Conservation (phyloP, 2,329 filamentous ascomycete genomes). For the Fusarium equiseti region DNA sequence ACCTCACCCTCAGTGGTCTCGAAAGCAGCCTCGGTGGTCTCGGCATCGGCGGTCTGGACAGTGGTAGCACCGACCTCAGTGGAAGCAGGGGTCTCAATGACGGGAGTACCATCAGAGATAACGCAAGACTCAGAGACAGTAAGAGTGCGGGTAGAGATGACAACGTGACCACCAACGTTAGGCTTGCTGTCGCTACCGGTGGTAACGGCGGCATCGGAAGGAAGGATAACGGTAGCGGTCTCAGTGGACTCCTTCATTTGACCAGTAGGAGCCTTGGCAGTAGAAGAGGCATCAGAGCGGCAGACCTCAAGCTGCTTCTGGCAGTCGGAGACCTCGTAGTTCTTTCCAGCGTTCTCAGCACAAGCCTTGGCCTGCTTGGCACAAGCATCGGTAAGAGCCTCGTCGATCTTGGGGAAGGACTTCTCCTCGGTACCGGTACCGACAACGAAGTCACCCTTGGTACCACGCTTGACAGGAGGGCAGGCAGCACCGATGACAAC, state of each 20-base stretch:
- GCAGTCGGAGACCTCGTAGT: slow-evolving; percentile 44
- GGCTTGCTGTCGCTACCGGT: slow-evolving; percentile 29
- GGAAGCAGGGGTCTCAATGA: slow-evolving; percentile 39
- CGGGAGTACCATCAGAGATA: slow-evolving; percentile 40
- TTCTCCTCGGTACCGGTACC: slow-evolving; percentile 38
- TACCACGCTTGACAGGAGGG: slow-evolving; percentile 41
- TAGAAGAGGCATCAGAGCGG: slow-evolving; percentile 42
- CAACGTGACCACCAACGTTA: slow-evolving; percentile 40
- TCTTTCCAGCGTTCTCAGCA: slow-evolving; percentile 41
- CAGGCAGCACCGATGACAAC: slow-evolving; percentile 45
- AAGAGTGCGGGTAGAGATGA: slow-evolving; percentile 46
- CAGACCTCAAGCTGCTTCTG: slow-evolving; percentile 44
- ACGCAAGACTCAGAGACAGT: slow-evolving; percentile 46
- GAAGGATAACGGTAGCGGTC: slow-evolving; percentile 45
- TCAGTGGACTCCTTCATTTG: slow-evolving; percentile 41
- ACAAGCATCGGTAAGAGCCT: slow-evolving; percentile 43
- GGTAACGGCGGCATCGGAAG: slow-evolving; percentile 40
- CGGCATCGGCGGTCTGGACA: slow-evolving; percentile 22
- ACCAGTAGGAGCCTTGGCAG: slow-evolving; percentile 34
- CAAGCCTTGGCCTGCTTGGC: slow-evolving; percentile 46
- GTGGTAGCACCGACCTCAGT: slow-evolving; percentile 26
- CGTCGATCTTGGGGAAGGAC: slow-evolving; percentile 37
- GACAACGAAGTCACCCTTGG: slow-evolving; percentile 41
- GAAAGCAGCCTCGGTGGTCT: slow-evolving; percentile 18
- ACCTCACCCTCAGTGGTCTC: slow-evolving; percentile 26